Evolutionary conservation across 2,329 filamentous ascomycete species (phyloP), one percentile per base, ranked within the genome.

Genomic region (Magnaporthiopsis rhizophila): DNA sequence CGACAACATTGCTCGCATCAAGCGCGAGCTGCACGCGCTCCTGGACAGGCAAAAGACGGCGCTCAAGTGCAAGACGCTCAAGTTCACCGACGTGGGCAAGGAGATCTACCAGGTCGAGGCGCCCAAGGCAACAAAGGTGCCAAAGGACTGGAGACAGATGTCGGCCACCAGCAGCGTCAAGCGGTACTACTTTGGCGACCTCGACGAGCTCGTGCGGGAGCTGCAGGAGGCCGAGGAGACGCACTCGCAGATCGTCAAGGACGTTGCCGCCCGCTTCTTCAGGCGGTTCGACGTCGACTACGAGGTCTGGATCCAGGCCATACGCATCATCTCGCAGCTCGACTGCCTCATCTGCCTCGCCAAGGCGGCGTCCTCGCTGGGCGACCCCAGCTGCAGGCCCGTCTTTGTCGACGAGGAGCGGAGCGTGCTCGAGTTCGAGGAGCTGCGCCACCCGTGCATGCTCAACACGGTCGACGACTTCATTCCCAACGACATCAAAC

Each of bases 71-170:
- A 89, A 84, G 68, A 83, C 84, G 0, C 83, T 94, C 67, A 87
- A 87, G 72, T 95, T 88, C 70, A 87, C 87, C 34, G 91, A 98
- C 72, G 89, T 96, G 9, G 95, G 95, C 66, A 99, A 99, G 74
- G 95, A 99, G 72, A 91, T 99, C 63, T 98, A 96, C 77, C 94
- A 99, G 76, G 82, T 99, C 13, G 95, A 99, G 74, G 89, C 91
- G 0, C 94, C 95, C 0, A 96, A 95, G 75, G 79, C 80, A 1
- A 80, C 91, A 72, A 97, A 96, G 75, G 87, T 99, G 2, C 95
- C 95, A 0, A 89, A 89, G 68, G 86, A 81, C 70, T 99, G 95
- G 93, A 88, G 92, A 67, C 94, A 98, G 73, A 97, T 98, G 92
- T 98, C 95, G 5, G 90, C 93, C 0, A 98, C 95, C 0, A 86